phyloP scores from a whole-genome alignment of 805 yeast genomes.

The Candida vaughaniae region DNA sequence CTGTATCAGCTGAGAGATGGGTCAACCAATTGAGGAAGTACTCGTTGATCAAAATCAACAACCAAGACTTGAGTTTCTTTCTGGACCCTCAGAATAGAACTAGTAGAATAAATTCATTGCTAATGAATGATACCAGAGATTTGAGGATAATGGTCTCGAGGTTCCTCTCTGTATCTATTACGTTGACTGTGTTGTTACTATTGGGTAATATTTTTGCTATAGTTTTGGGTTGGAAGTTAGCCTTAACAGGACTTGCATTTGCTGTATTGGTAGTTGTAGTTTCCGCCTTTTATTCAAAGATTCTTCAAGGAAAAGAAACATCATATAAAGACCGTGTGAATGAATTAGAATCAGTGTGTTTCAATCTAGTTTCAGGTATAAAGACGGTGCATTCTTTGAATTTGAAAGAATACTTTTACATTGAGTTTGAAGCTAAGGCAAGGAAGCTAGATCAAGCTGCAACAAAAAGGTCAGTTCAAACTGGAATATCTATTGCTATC shows the following conservation, averaged over 20 bases:
- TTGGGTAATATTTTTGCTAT: conserved; percentile 79
- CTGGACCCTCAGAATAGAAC: conserved; percentile 36
- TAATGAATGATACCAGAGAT: conserved; percentile 83
- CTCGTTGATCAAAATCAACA: conserved; percentile 48
- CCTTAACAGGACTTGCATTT: conserved; percentile 77
- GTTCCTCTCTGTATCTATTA: conserved; percentile 53
- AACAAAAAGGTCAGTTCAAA: conserved; percentile 49
- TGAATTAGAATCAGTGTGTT: conserved; percentile 47
- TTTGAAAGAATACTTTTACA: conserved; percentile 48
- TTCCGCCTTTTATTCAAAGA: conserved; percentile 50
- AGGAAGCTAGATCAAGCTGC: conserved; percentile 40
- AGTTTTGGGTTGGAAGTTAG: conserved; percentile 78
- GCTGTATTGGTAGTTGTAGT: conserved; percentile 60
- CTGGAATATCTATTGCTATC: conserved; percentile 68
- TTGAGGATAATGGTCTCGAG: conserved; percentile 63
- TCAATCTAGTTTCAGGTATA: conserved; percentile 57
- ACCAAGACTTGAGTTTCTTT: conserved; percentile 57
- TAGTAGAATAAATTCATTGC: conserved; percentile 59
- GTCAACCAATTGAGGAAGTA: conserved; percentile 49
- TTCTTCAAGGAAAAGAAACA: conserved; percentile 57
- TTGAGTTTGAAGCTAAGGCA: conserved; percentile 32
- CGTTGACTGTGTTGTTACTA: conserved; percentile 52
- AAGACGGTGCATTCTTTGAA: conserved; percentile 63
- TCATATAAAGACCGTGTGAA: conserved; percentile 57
- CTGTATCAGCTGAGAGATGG: conserved; percentile 68